phyloP scores from a whole-genome alignment of 2,329 filamentous ascomycete genomes.

The Pseudonectria foliicola region DNA sequence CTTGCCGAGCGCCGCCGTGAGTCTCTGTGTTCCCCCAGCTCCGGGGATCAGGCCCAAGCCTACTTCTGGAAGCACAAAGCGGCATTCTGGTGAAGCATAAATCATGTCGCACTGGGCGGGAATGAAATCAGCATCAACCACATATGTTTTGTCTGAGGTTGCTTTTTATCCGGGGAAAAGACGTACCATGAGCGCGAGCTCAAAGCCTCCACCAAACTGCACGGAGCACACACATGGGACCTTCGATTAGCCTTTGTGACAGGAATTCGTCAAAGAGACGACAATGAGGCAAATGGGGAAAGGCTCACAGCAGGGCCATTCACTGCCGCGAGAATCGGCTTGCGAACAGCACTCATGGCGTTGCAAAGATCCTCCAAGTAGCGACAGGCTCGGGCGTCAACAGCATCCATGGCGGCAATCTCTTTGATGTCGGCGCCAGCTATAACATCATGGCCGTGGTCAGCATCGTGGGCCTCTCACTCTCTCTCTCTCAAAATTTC shows the following conservation, averaged over 20 bases:
- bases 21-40: constrained; percentile 30
- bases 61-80: constrained; percentile 30
- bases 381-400: constrained; percentile 24
- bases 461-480: too few species aligned
- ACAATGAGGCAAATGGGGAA: too few species aligned
- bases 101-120: constrained; percentile 28
- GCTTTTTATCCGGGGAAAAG: not conserved
- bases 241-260: too few species aligned
- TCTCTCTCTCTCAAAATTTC: too few species aligned
- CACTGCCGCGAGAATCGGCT: constrained; percentile 43
- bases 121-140: not conserved
- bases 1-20: constrained; percentile 29
- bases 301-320: constrained; percentile 14
- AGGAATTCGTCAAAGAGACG: too few species aligned
- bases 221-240: too few species aligned
- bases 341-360: constrained; percentile 28
- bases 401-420: constrained; percentile 27
- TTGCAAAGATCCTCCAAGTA: constrained; percentile 35
- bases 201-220: constrained; percentile 40
- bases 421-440: constrained; percentile 31
- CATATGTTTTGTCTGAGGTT: constrained; percentile 1
- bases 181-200: constrained; percentile 35
- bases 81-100: constrained; percentile 24
- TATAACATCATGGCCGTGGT: constrained; percentile 3
- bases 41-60: constrained; percentile 31